phyloP scores from a whole-genome alignment of 148 eudicot species.

The Amaranthus hypochondriacus region DNA sequence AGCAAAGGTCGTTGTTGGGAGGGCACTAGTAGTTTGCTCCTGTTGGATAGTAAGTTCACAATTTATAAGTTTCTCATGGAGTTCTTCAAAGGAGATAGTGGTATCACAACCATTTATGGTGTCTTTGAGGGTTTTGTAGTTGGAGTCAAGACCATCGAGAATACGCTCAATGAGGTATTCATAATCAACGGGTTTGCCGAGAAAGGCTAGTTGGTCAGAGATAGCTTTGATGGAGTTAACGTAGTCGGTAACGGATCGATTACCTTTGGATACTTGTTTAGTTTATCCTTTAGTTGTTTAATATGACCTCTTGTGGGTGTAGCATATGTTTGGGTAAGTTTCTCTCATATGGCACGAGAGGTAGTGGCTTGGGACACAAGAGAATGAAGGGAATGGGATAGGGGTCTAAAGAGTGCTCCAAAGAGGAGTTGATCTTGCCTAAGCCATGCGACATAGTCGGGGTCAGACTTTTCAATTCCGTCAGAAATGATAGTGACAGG shows the following conservation, averaged over 20 bases:
- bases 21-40: too few relatives aligned
- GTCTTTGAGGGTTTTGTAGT: neutral
- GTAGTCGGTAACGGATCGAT: neutral
- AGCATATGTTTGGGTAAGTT: neutral
- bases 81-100: neutral
- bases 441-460: neutral
- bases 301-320: neutral
- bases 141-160: neutral
- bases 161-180: neutral
- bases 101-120: too few relatives aligned
- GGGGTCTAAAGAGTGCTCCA: neutral
- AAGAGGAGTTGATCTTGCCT: neutral
- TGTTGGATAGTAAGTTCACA: too few relatives aligned
- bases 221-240: neutral
- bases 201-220: neutral
- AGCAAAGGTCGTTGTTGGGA: too few relatives aligned
- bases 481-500: too few relatives aligned
- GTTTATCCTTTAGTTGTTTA: neutral
- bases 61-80: neutral
- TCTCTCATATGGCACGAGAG: neutral
- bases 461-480: too few relatives aligned
- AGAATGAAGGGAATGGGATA: neutral
- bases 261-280: neutral
- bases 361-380: neutral
- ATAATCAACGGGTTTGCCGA: neutral